Evolutionary conservation across 1,284 basidiomycete genomes (phyloP), one percentile per base, ranked within the genome.

Genomic region (Fomitiporia mediterranea): DNA sequence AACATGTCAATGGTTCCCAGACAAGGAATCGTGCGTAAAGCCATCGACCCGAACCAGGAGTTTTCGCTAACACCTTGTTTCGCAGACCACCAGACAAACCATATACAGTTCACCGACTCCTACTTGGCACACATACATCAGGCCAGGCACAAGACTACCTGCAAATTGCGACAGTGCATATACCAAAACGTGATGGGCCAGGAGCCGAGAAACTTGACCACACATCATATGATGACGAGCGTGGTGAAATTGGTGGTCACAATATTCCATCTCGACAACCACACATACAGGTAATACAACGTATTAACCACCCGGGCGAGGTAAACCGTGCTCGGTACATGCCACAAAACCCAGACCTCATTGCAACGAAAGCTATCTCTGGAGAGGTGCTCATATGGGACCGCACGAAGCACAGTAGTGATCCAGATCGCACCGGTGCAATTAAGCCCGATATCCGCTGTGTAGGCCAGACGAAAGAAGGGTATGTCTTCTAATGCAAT

Each of bases 1-100:
- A 65, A 99, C 97, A 2, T 95, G 92, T 70, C 97, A 99, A 74
- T 99, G 97, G 97, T 92, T 99, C 69, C 97, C 97, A 0, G 96
- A 99, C 77, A 89, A 87, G 71, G 94, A 98, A 72, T 81, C 82
- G 93, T 94, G 65, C 66, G 89, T 76, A 30, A 27, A 19, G 34
- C n/a, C n/a, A n/a, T n/a, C n/a, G n/a, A n/a, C n/a, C n/a, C n/a
- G n/a, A n/a, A n/a, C n/a, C n/a, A n/a, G n/a, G n/a, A n/a, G n/a
- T n/a, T n/a, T n/a, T n/a, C n/a, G n/a, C n/a, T n/a, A n/a, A n/a
- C n/a, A n/a, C n/a, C n/a, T n/a, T n/a, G n/a, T n/a, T n/a, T n/a
- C n/a, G n/a, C 59, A 91, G 89, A 57, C 90, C 94, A 23, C 74
- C 89, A 51, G 86, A 90, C 71, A 97, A 95, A 67, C 85, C 93